phyloP scores from a whole-genome alignment of 1,284 basidiomycete species.

The Sphaerobolus stellatus region DNA sequence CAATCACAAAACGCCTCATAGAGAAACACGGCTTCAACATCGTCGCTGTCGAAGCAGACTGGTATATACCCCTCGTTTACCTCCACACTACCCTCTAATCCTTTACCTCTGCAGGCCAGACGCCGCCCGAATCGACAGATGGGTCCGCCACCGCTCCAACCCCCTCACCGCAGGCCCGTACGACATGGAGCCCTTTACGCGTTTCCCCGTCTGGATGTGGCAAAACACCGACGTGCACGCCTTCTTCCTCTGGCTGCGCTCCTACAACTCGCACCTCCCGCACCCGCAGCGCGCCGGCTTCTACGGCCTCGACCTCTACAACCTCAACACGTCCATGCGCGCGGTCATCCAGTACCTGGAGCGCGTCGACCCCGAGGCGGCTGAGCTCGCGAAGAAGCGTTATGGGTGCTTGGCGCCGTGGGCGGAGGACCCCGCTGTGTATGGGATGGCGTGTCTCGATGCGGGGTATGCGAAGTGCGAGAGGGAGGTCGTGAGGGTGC shows the following conservation, averaged over 20 bases:
- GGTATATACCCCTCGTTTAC: conserved; percentile 9
- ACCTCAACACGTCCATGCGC: conserved; percentile 25
- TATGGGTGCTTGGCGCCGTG: conserved; percentile 32
- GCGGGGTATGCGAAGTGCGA: conserved; percentile 19
- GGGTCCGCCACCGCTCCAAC: conserved; percentile 17
- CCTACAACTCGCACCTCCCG: conserved; percentile 22
- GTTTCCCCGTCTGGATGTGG: conserved; percentile 34
- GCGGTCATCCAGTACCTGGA: conserved; percentile 28
- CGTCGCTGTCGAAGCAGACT: conserved; percentile 31
- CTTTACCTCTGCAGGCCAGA: conserved; percentile 21
- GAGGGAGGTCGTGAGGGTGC: conserved; percentile 25
- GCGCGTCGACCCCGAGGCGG: conserved; percentile 27
- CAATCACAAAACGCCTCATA: conserved; percentile 30
- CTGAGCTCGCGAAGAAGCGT: conserved; percentile 26
- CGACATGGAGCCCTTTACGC: conserved; percentile 15
- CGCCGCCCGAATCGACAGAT: conserved; percentile 29
- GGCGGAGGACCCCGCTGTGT: conserved; percentile 27
- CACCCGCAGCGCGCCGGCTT: conserved; percentile 24
- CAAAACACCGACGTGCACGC: conserved; percentile 31
- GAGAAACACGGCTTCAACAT: conserved; percentile 32
- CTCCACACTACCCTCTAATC: not conserved
- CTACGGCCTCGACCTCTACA: conserved; percentile 32
- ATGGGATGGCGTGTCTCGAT: conserved; percentile 18
- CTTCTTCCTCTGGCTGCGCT: conserved; percentile 24
- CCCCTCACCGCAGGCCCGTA: conserved; percentile 21